These are phyloP conservation scores for Boletus reticuloceps DNA, from an alignment of 768 basidiomycete genomes.

Conservation along the genomic window DNA sequence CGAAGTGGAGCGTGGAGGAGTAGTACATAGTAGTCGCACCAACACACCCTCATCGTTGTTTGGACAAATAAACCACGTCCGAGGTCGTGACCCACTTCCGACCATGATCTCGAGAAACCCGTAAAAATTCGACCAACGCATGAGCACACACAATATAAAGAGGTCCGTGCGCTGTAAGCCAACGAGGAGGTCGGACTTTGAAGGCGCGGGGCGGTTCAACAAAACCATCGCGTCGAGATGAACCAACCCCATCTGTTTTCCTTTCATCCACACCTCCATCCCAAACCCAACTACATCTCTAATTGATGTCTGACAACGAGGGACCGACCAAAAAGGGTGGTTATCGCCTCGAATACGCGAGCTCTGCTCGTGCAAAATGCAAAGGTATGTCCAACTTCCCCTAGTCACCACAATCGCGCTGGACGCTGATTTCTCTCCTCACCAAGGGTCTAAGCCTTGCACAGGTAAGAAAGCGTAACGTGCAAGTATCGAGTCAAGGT, in stretches of 20 bases:
- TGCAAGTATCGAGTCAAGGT: neutral
- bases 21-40: no score
- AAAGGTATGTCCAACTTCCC: constrained; percentile 51
- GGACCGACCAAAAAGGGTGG: constrained; percentile 39
- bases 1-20: neutral
- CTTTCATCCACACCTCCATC: constrained; percentile 27
- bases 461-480: constrained; percentile 42
- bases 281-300: constrained; percentile 17
- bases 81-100: constrained; percentile 11
- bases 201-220: constrained; percentile 38
- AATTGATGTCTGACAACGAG: constrained; percentile 35
- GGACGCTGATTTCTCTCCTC: constrained; percentile 20
- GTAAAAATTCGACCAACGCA: constrained; percentile 17
- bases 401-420: constrained; percentile 12
- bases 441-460: constrained; percentile 75
- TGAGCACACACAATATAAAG: constrained; percentile 24
- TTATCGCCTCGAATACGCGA: constrained; percentile 79
- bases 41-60: constrained; percentile 17
- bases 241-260: constrained; percentile 33
- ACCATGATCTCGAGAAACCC: constrained; percentile 9
- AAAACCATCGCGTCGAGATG: constrained; percentile 40
- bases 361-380: constrained; percentile 68
- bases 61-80: constrained; percentile 31
- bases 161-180: constrained; percentile 37
- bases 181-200: constrained; percentile 36